Evolutionary conservation across 805 yeast genomes (phyloP).

Genomic region (Yarrowia keelungensis): DNA sequence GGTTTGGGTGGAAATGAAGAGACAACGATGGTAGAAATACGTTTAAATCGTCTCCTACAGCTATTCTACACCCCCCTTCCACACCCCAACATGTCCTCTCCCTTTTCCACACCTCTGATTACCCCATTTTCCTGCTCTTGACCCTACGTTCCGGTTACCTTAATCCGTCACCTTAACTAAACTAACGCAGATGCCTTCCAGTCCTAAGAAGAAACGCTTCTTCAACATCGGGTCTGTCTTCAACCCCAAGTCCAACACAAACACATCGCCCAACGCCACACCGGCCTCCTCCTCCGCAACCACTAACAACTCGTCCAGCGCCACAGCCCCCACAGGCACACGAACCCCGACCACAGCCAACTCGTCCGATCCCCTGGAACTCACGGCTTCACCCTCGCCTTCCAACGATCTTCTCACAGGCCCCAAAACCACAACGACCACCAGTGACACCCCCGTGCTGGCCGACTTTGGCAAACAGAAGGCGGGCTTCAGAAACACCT

Average conservation of each 20-base stretch:
- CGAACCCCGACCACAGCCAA: constrained; percentile 24
- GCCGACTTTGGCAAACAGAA: constrained; percentile 20
- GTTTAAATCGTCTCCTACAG: background rate
- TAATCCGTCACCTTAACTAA: constrained; percentile 13
- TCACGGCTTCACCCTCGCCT: constrained; percentile 28
- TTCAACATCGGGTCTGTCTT: constrained; percentile 38
- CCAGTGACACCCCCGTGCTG: constrained; percentile 34
- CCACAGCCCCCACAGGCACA: constrained; percentile 15
- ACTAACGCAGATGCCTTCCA: constrained; percentile 37
- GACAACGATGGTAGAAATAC: too few species aligned
- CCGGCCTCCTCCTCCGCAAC: too few species aligned
- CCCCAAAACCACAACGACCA: constrained; percentile 34
- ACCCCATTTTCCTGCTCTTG: too few species aligned
- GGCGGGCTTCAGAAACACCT: constrained; percentile 12
- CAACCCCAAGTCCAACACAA: constrained; percentile 35
- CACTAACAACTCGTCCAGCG: background rate
- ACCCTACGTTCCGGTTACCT: background rate
- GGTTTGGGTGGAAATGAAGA: too few species aligned
- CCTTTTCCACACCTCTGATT: background rate
- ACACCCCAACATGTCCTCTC: background rate
- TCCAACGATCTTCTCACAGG: constrained; percentile 25
- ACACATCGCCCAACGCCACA: constrained; percentile 10
- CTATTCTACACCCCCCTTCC: background rate
- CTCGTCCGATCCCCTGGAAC: constrained; percentile 20
- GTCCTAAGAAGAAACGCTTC: constrained; percentile 39